These are phyloP conservation scores for Clarireedia monteithiana DNA, from an alignment of 2,329 filamentous ascomycete genomes.

Conservation along the genomic window DNA sequence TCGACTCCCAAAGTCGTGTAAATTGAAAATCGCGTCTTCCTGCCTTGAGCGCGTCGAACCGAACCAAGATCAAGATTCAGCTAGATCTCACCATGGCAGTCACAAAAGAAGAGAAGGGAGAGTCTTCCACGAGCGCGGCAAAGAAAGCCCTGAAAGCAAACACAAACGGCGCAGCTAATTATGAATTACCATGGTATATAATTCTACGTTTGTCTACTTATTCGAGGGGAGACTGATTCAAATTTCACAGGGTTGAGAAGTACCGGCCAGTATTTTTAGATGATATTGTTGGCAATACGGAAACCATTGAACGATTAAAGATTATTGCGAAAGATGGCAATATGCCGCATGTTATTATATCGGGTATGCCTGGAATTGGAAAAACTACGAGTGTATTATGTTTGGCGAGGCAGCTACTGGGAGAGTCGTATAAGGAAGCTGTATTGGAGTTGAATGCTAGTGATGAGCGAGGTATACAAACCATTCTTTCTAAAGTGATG, in stretches of 20 bases:
- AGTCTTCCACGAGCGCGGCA: slow-evolving; percentile 49
- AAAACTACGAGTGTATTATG: slow-evolving; percentile 96
- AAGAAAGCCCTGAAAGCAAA: slow-evolving; percentile 47
- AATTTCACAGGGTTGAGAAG: slow-evolving; percentile 77
- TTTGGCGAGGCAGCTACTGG: slow-evolving; percentile 82
- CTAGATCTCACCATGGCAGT: slow-evolving; percentile 16
- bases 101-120: slow-evolving; percentile 37
- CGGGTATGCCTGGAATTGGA: slow-evolving; percentile 98
- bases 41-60: slow-evolving; percentile 16
- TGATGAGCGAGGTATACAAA: slow-evolving; percentile 68
- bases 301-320: slow-evolving; percentile 93
- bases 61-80: slow-evolving; percentile 1
- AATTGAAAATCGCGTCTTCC: slow-evolving; percentile 16
- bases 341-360: slow-evolving; percentile 99
- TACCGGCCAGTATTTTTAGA: slow-evolving; percentile 92
- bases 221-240: neutral
- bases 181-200: slow-evolving; percentile 71
- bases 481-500: too few relatives aligned
- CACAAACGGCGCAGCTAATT: slow-evolving; percentile 46
- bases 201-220: neutral
- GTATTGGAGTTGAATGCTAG: slow-evolving; percentile 94
- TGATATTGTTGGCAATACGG: slow-evolving; percentile 95
- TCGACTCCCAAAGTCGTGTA: slow-evolving; percentile 11
- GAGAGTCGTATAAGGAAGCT: slow-evolving; percentile 93
- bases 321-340: slow-evolving; percentile 98